Conservation (phyloP, 805 yeast genomes). For the Candida fluviatilis region DNA sequence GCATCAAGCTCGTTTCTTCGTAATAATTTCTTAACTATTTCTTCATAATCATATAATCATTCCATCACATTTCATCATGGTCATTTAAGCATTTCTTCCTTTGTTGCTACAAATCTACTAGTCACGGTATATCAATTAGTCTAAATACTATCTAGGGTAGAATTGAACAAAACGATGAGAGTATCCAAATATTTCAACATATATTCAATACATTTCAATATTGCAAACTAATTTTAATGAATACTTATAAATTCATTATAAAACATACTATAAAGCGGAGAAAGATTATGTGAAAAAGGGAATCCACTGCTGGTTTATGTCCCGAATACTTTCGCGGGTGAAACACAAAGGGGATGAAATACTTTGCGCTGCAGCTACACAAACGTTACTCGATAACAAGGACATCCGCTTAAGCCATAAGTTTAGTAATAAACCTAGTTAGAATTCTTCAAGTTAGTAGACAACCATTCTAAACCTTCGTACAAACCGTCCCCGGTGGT, state of each 20-base stretch:
- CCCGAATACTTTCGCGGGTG: no score
- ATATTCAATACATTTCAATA: not conserved
- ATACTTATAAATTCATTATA: not conserved
- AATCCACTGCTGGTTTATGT: no score
- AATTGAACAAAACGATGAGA: not conserved
- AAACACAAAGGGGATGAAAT: no score
- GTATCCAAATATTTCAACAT: not conserved
- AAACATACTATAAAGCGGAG: not conserved
- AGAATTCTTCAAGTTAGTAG: conserved; percentile 71
- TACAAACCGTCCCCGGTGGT: conserved; percentile 98
- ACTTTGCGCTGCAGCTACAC: no score
- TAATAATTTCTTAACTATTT: no score
- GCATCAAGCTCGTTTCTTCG: no score
- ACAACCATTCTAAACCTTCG: conserved; percentile 97
- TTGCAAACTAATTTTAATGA: not conserved
- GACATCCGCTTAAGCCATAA: not conserved
- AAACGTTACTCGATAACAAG: no score
- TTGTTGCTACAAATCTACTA: no score
- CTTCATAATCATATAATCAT: no score
- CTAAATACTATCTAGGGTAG: not conserved
- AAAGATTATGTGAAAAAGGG: not conserved
- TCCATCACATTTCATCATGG: no score
- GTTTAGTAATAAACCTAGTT: conserved; percentile 16
- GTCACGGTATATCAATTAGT: not conserved
- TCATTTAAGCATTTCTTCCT: no score